Conservation (phyloP, 768 basidiomycete genomes). For the Mycena amicta region DNA sequence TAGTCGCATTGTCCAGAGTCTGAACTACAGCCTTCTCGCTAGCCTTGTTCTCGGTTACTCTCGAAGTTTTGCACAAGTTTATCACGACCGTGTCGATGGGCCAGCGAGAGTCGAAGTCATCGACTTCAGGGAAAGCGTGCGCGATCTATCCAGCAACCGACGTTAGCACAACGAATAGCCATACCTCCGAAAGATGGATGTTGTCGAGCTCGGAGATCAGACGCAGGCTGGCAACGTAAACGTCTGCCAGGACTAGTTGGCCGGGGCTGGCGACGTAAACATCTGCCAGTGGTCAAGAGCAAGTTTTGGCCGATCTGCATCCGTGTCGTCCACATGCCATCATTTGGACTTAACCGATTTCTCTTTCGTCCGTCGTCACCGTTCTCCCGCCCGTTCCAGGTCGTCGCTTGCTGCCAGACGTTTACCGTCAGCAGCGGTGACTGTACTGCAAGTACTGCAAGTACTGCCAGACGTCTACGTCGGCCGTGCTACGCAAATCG, state of each 20-base stretch:
- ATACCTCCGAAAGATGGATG: not conserved
- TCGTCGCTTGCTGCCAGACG: not conserved
- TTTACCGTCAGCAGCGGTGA: not conserved
- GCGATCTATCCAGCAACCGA: not conserved
- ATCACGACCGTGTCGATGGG: not conserved
- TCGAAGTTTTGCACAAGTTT: not conserved
- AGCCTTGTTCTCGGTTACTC: not conserved
- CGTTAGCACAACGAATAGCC: too few relatives aligned
- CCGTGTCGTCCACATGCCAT: not conserved
- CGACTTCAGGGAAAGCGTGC: not conserved
- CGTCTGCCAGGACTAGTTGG: too few relatives aligned
- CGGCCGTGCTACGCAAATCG: too few relatives aligned
- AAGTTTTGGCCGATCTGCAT: not conserved
- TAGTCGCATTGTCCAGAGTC: too few relatives aligned
- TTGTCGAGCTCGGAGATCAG: not conserved
- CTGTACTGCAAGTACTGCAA: too few relatives aligned
- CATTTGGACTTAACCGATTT: too few relatives aligned
- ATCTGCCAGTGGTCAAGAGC: not conserved
- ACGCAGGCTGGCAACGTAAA: not conserved
- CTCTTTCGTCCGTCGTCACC: not conserved
- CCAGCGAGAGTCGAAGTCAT: not conserved
- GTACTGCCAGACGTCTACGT: too few relatives aligned
- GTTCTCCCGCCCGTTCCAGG: not conserved
- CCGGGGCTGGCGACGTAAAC: too few relatives aligned
- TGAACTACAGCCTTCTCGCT: not conserved